Base-by-base conservation (phyloP, 2,329 filamentous ascomycete species). In the Cladophialophora bantiana region DNA sequence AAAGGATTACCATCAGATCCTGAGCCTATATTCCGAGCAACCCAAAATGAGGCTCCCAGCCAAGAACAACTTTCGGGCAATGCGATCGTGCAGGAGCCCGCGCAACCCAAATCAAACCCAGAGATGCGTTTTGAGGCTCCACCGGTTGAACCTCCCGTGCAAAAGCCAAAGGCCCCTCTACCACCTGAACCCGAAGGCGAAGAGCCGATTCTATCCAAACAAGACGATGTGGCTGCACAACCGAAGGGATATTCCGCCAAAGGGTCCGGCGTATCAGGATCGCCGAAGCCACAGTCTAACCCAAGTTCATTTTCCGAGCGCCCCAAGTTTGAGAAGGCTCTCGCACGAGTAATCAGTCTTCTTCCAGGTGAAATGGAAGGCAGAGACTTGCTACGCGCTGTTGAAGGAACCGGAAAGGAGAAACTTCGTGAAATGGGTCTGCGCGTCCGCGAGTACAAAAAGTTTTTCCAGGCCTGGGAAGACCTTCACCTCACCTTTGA, bases 391-490 rank as follows among this genome's bases (percentile, higher is more conserved):
- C 72, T 81, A 1, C 74, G 77, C 4, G 76, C 78, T 3, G 77
- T 82, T 53, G 72, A 78, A 18, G 71, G 73, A 2, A 79, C 78
- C 1, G 80, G 80, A 34, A 77, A 80, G 60, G 75, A 76, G 58
- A 75, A 77, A 58, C 74, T 81, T 42, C 75, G 76, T 18, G 79
- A 81, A 65, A 73, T 80, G 18, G 79, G 78, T 13, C 70, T 81
- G 10, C 76, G 79, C 32, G 75, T 78, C 5, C 77, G 80, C 48
- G 76, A 75, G 9, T 82, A 79, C 70, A 75, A 76, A 60, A 76
- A 73, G 52, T 79, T 79, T 59, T 77, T 79, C 20, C 75, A 78
- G 40, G 78, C 79, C 4, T 82, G 80, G 80, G 78, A 80, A 67
- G 69, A 67, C 12, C 61, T 73, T 20, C 71, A 73, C 36, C 59